Evolutionary conservation across 805 yeast genomes (phyloP), one percentile per base, ranked within the genome.

Genomic region (Starmerella powellii): DNA sequence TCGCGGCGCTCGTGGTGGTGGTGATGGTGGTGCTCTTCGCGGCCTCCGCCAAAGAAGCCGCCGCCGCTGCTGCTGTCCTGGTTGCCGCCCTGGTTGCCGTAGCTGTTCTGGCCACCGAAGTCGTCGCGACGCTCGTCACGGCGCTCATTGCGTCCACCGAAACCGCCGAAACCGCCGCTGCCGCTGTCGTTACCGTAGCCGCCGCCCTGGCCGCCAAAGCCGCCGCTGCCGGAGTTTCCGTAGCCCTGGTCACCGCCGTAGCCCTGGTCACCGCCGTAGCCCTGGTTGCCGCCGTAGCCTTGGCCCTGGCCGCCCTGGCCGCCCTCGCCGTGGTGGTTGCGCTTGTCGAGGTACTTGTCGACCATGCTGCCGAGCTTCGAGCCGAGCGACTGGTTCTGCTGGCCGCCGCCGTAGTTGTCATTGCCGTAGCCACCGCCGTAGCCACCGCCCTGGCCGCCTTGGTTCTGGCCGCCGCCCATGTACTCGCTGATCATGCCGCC

Each of bases 291-390:
- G 31, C 45, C 44, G 30, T 31, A 46, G 33, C 39, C 39, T n/a
- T n/a, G n/a, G n/a, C 44, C 44, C 30, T 40, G 37, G 41, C 34
- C 15, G 37, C 35, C 21, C 24, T 34, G 37, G 27, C 40, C 37
- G 37, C 36, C 40, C 24, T 29, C n/a, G 26, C 32, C 30, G 8
- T 37, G 20, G 31, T 33, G 20, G 31, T 28, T 20, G 30, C 44
- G 31, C 31, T 46, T 42, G 34, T 46, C 31, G 19, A 46, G 28
- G 37, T 24, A 46, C 18, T 28, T 36, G 31, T 46, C 47, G 15
- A 46, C 39, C 46, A 42, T 42, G 18, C 37, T 36, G 24, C 42
- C 49, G 18, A 46, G 13, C 20, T 35, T 39, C 16, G 11, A 2
- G 24, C 42, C 45, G 10, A 20, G 8, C 17, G 33, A 8, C 12